These are phyloP conservation scores for Rhizopogon vinicolor DNA, from an alignment of 768 basidiomycete species.

Conservation along the genomic window DNA sequence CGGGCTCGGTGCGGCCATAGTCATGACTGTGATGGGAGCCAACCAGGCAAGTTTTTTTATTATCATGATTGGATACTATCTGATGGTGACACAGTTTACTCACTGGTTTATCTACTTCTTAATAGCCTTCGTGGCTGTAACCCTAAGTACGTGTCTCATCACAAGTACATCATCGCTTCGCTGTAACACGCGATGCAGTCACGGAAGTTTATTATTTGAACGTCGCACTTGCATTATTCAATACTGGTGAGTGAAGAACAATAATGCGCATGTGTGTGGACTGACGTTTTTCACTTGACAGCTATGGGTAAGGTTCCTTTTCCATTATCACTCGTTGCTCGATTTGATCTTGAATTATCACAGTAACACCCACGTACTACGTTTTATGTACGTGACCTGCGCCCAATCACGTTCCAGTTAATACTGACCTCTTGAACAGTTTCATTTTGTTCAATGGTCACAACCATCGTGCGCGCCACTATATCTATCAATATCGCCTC, in stretches of 20 bases:
- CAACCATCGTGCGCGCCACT: conserved; percentile 60
- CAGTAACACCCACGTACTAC: conserved; percentile 86
- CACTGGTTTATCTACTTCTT: conserved; percentile 92
- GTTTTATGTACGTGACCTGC: conserved; percentile 58
- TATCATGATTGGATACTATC: neutral
- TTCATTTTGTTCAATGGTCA: conserved; percentile 82
- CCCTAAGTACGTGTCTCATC: conserved; percentile 53
- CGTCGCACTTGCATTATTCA: conserved; percentile 92
- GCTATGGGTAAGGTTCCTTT: conserved; percentile 55
- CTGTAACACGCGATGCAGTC: conserved; percentile 36
- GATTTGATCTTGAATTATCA: conserved; percentile 13
- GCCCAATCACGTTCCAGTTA: neutral
- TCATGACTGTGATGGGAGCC: conserved; percentile 68
- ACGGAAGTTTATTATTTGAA: conserved; percentile 95
- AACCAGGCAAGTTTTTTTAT: conserved; percentile 57
- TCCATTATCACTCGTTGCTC: neutral
- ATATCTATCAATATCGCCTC: neutral
- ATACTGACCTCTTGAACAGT: conserved; percentile 35
- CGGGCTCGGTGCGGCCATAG: conserved; percentile 88
- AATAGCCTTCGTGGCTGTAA: conserved; percentile 75
- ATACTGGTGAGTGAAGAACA: conserved; percentile 56
- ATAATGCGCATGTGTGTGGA: neutral
- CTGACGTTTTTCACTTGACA: conserved; percentile 18
- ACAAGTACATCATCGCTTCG: neutral
- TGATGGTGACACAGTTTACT: conserved; percentile 59